Base-by-base conservation (phyloP, 768 basidiomycete genomes). In the Lactifluus hygrophoroides region DNA sequence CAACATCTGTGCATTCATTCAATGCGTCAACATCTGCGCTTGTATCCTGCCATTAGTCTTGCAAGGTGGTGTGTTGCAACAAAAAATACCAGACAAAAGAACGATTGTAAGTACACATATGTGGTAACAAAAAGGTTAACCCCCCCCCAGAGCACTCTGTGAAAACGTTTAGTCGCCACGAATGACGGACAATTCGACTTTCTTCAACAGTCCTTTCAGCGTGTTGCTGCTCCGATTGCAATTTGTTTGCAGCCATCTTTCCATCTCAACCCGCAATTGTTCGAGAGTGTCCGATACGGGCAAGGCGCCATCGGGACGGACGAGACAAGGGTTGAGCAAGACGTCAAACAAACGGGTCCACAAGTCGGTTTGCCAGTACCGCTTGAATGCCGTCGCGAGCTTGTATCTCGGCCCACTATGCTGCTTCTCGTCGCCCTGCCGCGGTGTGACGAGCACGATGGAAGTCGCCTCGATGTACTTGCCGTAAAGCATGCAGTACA, bases 401-500 rank as follows among this genome's bases (percentile, higher is more conserved):
- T 81, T 86, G 74, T 84, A 80, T 57, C 78, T 54, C 21, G 42
- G 27, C 21, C 16, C 25, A 10, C 42, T 35, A 25, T 34, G 35
- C 5, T 40, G 45, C 30, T 43, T 9, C 23, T 65, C 65, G 2
- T 65, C 65, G 4, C 59, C 63, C 42, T 69, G 67, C 45, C 70
- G 70, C 2, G 71, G 69, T 3, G 69, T 63, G 16, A 73, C 68
- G 2, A 70, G 66, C 30, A 69, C 71, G 46, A 86, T 74, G 9
- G 84, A 77, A 58, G 79, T 78, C 13, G 82, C 82, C 67, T 93
- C 85, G 70, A 99, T 90, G 74, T 97, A 95, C 72, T 92, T 95
- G 25, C 94, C 94, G 68, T 93, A 97, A 30, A 99, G 80, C 84
- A 98, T 85, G 76, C 92, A 96, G 72, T 91, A 96, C 35, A 94